Evolutionary conservation across 352 stramenopile species (phyloP).

Genomic region (Pythium angustatum): DNA sequence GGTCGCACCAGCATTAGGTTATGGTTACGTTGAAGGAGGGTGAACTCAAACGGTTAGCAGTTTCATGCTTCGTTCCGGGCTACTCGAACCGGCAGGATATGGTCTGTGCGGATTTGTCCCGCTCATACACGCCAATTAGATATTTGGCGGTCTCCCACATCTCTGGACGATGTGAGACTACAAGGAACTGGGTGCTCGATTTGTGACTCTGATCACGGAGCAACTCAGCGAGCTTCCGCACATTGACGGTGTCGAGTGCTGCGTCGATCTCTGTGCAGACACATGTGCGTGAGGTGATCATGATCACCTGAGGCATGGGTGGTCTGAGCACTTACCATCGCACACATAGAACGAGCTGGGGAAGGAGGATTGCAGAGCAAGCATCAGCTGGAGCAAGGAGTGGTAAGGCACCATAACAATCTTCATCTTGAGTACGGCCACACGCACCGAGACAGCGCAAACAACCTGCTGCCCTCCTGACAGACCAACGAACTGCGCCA

Average conservation of each 20-base stretch:
- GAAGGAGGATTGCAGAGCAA: slow-evolving; percentile 42
- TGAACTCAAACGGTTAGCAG: slow-evolving; percentile 10
- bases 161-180: slow-evolving; percentile 41
- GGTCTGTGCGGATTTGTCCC: slow-evolving; percentile 30
- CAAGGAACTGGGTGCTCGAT: slow-evolving; percentile 35
- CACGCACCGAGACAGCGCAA: slow-evolving; percentile 36
- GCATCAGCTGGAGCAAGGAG: slow-evolving; percentile 35
- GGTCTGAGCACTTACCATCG: slow-evolving; percentile 38
- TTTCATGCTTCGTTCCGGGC: slow-evolving; percentile 22
- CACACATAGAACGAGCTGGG: slow-evolving; percentile 41
- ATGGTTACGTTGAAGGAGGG: neutral
- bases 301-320: no score
- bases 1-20: slow-evolving; percentile 11
- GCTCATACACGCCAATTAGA: slow-evolving; percentile 36
- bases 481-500: slow-evolving; percentile 37
- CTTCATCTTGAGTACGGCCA: no score
- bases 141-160: slow-evolving; percentile 34
- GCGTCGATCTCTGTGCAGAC: slow-evolving; percentile 38
- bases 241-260: slow-evolving; percentile 41
- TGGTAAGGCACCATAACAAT: no score
- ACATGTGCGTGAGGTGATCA: no score
- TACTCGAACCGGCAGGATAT: slow-evolving; percentile 32
- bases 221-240: slow-evolving; percentile 31
- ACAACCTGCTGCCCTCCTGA: slow-evolving; percentile 45
- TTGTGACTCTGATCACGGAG: slow-evolving; percentile 28